Base-by-base conservation (phyloP, 805 yeast species). In the Jamesozyma jinghongensis region DNA sequence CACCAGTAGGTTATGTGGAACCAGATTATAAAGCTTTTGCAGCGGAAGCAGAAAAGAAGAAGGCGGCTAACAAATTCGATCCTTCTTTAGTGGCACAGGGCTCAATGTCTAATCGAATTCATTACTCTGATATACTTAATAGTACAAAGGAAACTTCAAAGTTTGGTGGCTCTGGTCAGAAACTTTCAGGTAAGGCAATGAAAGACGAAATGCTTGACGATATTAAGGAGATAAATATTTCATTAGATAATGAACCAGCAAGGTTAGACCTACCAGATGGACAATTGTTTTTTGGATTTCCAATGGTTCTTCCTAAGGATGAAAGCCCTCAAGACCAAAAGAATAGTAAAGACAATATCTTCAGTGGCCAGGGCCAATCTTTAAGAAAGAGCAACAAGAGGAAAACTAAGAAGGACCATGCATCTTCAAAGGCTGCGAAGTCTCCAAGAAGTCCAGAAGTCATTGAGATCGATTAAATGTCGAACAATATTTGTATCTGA, bases 1-100 rank as follows among this genome's bases (percentile, higher is more conserved):
- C 98, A 2, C 99, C 99, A 0, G 95, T 90, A 4, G 99, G 99
- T 0, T 92, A 92, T 58, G 95, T 85, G 16, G 97, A 90, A 57
- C 96, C 96, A 1, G 87, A 84, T 47, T 75, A 75, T 45, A 62
- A 68, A 40, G 56, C 62, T 5, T 32, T 57, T 40, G 53, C 54
- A 28, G 48, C 29, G n/a, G 19, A 46, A 19, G 50, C 59, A 40
- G 40, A 55, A 38, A 68, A 67, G 16, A 44, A 62, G 3, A 59
- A 48, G 30, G 29, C 42, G 65, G 67, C 14, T 41, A 62, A 4
- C 57, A 46, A 42, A 18, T 40, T 51, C 13, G 56, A 56, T 40
- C 56, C 57, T 3, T 49, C 57, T 8, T 47, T 46, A 11, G 70
- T 67, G 4, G 70, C 72, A 1, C 66, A 74, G 6, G 90, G 85